Conservation (phyloP, 192 early-diverging fungal genomes). For the Gorgonomyces haynaldii region DNA sequence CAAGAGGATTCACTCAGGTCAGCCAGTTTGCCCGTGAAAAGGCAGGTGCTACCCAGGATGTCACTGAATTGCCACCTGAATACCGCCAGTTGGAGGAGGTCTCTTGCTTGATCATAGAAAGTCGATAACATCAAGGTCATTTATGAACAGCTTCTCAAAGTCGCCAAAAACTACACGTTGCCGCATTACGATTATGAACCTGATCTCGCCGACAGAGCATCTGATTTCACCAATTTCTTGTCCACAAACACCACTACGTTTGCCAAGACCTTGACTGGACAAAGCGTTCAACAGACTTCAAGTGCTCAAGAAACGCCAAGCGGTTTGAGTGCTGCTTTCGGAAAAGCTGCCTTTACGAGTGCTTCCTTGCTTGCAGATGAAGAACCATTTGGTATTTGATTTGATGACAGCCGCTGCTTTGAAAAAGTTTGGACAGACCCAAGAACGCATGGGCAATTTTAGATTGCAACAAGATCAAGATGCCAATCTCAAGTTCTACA, state of each 20-base stretch:
- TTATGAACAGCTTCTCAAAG: constrained; percentile 58
- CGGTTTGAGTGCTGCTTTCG: constrained; percentile 61
- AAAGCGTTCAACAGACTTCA: constrained; percentile 13
- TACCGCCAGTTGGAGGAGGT: constrained; percentile 86
- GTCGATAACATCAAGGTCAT: constrained; percentile 62
- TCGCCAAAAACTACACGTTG: constrained; percentile 61
- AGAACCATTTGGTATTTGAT: constrained; percentile 58
- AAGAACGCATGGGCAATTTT: constrained; percentile 75
- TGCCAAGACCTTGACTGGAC: constrained; percentile 32
- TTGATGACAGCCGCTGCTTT: constrained; percentile 53
- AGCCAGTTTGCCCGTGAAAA: constrained; percentile 80
- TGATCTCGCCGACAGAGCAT: constrained; percentile 53
- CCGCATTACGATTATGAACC: constrained; percentile 68
- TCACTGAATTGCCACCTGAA: constrained; percentile 88
- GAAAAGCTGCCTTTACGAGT: constrained; percentile 52
- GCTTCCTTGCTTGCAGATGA: constrained; percentile 61
- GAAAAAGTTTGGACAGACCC: constrained; percentile 71
- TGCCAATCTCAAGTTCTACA: constrained; percentile 61
- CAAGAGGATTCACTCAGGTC: not conserved
- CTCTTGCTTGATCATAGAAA: constrained; percentile 38
- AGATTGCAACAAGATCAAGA: constrained; percentile 56
- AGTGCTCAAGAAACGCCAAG: constrained; percentile 24
- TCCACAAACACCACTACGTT: constrained; percentile 48
- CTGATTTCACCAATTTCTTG: constrained; percentile 60
- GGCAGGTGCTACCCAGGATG: constrained; percentile 64